Evolutionary conservation across 1,284 basidiomycete genomes (phyloP).

Genomic region (Lentinula novae-zelandiae): DNA sequence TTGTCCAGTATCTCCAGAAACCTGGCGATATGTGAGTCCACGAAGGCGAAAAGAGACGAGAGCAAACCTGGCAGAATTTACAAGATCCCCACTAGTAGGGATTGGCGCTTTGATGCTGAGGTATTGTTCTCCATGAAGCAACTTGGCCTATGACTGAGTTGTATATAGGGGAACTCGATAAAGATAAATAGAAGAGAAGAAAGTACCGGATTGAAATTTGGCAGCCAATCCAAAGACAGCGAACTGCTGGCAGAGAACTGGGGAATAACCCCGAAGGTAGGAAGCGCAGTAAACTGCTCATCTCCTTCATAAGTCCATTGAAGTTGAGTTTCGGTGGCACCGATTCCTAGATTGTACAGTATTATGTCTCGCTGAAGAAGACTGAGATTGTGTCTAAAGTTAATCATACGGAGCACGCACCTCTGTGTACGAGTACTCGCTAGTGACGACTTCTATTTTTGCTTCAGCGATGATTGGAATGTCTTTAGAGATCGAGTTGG

Average conservation of each 20-base stretch:
- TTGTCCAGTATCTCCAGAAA: constrained; percentile 83
- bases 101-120: constrained; percentile 86
- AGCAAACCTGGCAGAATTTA: constrained; percentile 70
- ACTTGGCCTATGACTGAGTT: constrained; percentile 61
- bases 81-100: constrained; percentile 82
- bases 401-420: constrained; percentile 20
- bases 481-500: constrained; percentile 59
- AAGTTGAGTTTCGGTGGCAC: constrained; percentile 91
- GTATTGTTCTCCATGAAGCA: constrained; percentile 99
- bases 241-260: constrained; percentile 74
- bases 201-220: constrained; percentile 88
- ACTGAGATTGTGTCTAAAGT: constrained; percentile 2
- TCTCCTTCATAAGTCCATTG: constrained; percentile 91
- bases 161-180: background rate
- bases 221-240: constrained; percentile 80
- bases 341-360: constrained; percentile 94
- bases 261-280: constrained; percentile 96
- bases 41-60: background rate
- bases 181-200: constrained; percentile 12
- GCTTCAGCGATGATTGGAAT: constrained; percentile 80
- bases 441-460: constrained; percentile 60
- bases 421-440: constrained; percentile 74
- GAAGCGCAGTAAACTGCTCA: constrained; percentile 83
- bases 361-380: constrained; percentile 76
- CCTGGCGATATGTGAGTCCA: constrained; percentile 31